Conservation (phyloP, 371 early-diverging fungal species). For the Mucor velutinosus region DNA sequence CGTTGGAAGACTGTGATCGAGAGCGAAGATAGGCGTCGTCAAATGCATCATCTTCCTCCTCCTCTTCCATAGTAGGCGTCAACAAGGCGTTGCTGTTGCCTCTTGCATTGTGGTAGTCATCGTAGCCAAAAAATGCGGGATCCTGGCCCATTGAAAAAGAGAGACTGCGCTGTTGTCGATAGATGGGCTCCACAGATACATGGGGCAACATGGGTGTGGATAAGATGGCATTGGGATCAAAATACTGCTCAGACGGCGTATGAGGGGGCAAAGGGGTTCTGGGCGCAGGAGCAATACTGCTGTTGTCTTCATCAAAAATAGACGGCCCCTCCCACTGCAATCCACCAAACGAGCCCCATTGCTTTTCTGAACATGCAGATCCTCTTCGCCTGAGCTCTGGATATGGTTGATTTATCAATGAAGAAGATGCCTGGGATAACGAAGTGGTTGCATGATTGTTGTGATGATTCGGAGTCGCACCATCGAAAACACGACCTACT, state of each 20-base stretch:
- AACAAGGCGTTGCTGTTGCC: slow-evolving; percentile 23
- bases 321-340: slow-evolving; percentile 49
- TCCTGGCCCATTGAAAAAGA: slow-evolving; percentile 57
- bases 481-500: slow-evolving; percentile 1
- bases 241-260: not conserved
- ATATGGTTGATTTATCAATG: not conserved
- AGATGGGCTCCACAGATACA: slow-evolving; percentile 43
- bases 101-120: slow-evolving; percentile 19
- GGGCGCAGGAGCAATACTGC: slow-evolving; percentile 5
- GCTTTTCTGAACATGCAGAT: slow-evolving; percentile 6
- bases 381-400: not conserved
- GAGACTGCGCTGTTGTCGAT: slow-evolving; percentile 51
- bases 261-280: not conserved
- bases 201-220: slow-evolving; percentile 50
- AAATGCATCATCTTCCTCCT: slow-evolving; percentile 20
- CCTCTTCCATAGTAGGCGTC: slow-evolving; percentile 44
- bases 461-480: not conserved
- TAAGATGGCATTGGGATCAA: slow-evolving; percentile 15
- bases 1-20: slow-evolving; percentile 44
- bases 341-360: slow-evolving; percentile 50
- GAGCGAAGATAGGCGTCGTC: slow-evolving; percentile 29
- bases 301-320: slow-evolving; percentile 37
- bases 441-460: not conserved
- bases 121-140: slow-evolving; percentile 47
- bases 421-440: not conserved